Evolutionary conservation across 2,329 filamentous ascomycete species (phyloP).

Genomic region (Sarocladiaceae sp.): DNA sequence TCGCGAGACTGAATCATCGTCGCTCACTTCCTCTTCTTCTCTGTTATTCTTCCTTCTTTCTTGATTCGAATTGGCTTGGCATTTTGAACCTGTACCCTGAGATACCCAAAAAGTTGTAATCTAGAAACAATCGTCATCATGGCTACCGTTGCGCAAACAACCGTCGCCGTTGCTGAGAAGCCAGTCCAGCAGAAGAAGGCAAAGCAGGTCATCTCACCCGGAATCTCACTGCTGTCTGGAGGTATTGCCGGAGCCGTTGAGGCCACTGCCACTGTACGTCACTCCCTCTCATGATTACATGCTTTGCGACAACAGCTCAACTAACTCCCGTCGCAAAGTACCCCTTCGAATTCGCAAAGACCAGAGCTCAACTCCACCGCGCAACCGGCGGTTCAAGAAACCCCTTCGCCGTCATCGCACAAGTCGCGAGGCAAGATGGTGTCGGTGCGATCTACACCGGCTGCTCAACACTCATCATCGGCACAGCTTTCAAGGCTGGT

Average conservation of each 20-base stretch:
- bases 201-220: constrained; percentile 20
- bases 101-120: not conserved
- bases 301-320: too few species aligned
- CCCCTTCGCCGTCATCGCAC: constrained; percentile 51
- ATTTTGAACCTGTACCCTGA: too few species aligned
- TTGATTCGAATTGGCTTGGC: too few species aligned
- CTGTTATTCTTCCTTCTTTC: not conserved
- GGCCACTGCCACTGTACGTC: constrained; percentile 40
- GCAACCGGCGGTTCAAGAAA: constrained; percentile 35
- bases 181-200: constrained; percentile 1
- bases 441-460: constrained; percentile 58
- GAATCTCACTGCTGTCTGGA: constrained; percentile 45
- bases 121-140: not conserved
- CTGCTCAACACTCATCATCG: constrained; percentile 53
- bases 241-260: constrained; percentile 50
- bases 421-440: constrained; percentile 53
- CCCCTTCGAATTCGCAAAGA: constrained; percentile 66
- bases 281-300: not conserved
- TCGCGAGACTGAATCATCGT: not conserved
- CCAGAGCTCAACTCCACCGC: constrained; percentile 51
- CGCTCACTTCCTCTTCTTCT: not conserved
- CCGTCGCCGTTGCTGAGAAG: constrained; percentile 1
- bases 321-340: constrained; percentile 33
- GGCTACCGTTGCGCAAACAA: not conserved
- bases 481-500: constrained; percentile 60